phyloP scores from a whole-genome alignment of 805 yeast genomes.

The Sporopachydermia quercuum region DNA sequence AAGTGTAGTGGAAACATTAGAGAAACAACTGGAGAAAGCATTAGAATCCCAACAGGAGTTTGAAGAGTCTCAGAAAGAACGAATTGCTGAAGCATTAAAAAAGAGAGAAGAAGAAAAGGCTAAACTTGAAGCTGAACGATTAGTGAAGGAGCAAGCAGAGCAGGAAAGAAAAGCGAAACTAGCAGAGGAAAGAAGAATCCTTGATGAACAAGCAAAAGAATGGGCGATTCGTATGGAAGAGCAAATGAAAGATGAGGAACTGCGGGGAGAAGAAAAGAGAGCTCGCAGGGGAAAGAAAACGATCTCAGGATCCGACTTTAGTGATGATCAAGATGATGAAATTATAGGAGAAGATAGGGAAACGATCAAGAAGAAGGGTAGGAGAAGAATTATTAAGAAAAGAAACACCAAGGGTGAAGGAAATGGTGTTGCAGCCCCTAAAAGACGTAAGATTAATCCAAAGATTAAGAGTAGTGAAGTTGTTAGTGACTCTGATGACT shows the following conservation, averaged over 20 bases:
- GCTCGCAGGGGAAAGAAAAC: conserved; percentile 6
- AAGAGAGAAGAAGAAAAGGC: conserved; percentile 42
- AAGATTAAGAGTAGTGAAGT: conserved; percentile 7
- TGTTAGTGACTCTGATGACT: neutral
- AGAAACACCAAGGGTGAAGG: conserved; percentile 14
- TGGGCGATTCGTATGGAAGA: conserved; percentile 29
- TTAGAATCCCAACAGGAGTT: conserved; percentile 58
- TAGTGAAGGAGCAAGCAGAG: conserved; percentile 31
- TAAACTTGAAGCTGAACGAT: conserved; percentile 25
- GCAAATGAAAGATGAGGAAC: conserved; percentile 22
- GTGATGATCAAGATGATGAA: conserved; percentile 6
- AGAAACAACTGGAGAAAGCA: conserved; percentile 54
- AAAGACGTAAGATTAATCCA: conserved; percentile 17
- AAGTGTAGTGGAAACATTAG: conserved; percentile 67
- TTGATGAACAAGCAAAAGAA: conserved; percentile 43
- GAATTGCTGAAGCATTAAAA: conserved; percentile 61
- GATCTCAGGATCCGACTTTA: conserved; percentile 1
- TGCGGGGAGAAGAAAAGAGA: conserved; percentile 17
- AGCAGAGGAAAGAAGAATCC: conserved; percentile 29
- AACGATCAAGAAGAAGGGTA: conserved; percentile 20
- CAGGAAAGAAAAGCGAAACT: conserved; percentile 33
- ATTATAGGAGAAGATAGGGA: conserved; percentile 8
- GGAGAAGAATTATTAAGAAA: conserved; percentile 8
- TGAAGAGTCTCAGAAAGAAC: conserved; percentile 40
- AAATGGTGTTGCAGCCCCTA: conserved; percentile 17